Evolutionary conservation across 148 eudicot genomes (phyloP), one percentile per base, ranked within the genome.

Genomic region (Cornus kousa): DNA sequence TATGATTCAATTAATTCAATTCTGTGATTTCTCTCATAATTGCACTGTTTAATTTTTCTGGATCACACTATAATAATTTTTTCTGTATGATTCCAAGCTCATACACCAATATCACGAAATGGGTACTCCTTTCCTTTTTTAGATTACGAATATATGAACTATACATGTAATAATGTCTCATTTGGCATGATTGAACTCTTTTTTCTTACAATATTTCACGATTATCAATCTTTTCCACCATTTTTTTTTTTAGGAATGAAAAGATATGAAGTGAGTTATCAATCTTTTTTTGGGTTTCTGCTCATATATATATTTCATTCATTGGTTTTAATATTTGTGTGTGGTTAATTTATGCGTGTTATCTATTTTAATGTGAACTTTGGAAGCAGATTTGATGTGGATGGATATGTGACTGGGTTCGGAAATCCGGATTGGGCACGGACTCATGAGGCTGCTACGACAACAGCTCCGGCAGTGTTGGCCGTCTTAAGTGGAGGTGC

Each of bases 361-460:
- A 17, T 43, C 3, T 72, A 32, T 28, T 57, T 73, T 20, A 40
- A 65, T 19, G 3, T 3, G 33, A 35, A 60, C 13, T 35, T 53
- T 81, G 53, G 3, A 57, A 71, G 76, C 92, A 95, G 98, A 91
- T 95, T 91, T 86, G 99, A 95, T 77, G 80, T 92, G 80, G 88
- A 88, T 76, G 94, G 97, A 50, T 73, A 79, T 62, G 91, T 92
- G 76, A 82, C 97, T 71, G 92, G 93, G 43, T 92, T 92, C 82
- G 97, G 97, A 76, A 90, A 92, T 74, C 92, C 94, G 0, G 94
- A 90, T 78, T 92, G 99, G 99, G 89, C 78, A 46, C 81, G 85
- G 71, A 95, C 99, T 62, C 99, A 93, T 79, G 62, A 83, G 19
- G 87, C 81, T 48, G 97, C 99, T 19, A 87, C 80, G 17, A 82